A percentile compares a stretch with the other conserved stretches of the same genome.
Evolutionary conservation across 2,329 filamentous ascomycete genomes (phyloP).

Genomic region (Plenodomus biglobosus): DNA sequence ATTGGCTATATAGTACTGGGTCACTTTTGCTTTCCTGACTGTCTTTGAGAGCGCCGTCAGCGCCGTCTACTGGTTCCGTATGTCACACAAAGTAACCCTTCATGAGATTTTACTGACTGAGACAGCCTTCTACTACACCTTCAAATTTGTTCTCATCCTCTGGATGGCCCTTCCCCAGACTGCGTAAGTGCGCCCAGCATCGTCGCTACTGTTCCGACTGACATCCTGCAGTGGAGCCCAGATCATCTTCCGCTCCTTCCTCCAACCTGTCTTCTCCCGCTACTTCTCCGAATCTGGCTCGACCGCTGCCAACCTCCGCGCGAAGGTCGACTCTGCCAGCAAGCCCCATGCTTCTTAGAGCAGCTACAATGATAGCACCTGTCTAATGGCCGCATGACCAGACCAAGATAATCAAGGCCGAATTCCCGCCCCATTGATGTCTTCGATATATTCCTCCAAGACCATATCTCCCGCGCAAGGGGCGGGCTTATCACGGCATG

Average conservation of each 20-base stretch:
- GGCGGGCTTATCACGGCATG: conserved; percentile 15
- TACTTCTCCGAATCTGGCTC: conserved; percentile 76
- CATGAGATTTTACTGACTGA: conserved; percentile 11
- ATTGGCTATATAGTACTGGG: conserved; percentile 67
- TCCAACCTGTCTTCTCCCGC: conserved; percentile 86
- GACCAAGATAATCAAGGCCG: conserved; percentile 10
- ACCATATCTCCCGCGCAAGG: conserved; percentile 12
- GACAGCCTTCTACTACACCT: conserved; percentile 94
- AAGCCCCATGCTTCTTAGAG: conserved; percentile 41
- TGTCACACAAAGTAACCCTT: conserved; percentile 13
- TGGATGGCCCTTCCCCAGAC: conserved; percentile 97
- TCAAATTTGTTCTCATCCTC: conserved; percentile 97
- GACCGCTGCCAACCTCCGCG: conserved; percentile 82
- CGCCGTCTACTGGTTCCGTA: conserved; percentile 85
- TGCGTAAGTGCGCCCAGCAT: conserved; percentile 63
- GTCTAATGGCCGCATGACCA: conserved; percentile 37
- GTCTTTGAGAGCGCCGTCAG: conserved; percentile 80
- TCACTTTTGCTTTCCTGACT: conserved; percentile 80
- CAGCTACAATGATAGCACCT: conserved; percentile 14
- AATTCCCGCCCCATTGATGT: neutral
- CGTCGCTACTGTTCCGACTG: conserved; percentile 4
- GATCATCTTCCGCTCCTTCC: conserved; percentile 93
- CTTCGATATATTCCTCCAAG: conserved; percentile 1
- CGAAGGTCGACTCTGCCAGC: conserved; percentile 74
- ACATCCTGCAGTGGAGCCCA: conserved; percentile 74